phyloP scores from a whole-genome alignment of 1,284 basidiomycete genomes.

The Cutaneotrichosporon cavernicola region DNA sequence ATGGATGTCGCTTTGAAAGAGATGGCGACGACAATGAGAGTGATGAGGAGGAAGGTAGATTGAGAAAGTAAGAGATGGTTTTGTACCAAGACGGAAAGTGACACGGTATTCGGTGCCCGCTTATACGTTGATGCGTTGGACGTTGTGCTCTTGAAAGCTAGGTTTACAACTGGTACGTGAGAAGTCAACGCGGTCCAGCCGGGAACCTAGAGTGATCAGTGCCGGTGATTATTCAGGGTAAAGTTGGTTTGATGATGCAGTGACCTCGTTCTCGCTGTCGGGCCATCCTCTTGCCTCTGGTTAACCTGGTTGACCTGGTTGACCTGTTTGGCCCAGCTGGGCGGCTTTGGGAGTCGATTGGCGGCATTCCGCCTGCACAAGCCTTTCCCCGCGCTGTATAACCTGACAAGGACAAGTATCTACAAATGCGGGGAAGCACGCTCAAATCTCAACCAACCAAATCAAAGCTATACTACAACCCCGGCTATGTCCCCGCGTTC shows the following conservation, averaged over 20 bases:
- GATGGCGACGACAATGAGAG: constrained; percentile 1
- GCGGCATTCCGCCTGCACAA: not conserved
- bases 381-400: not conserved
- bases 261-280: not conserved
- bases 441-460: not conserved
- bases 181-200: constrained; percentile 5
- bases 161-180: not conserved
- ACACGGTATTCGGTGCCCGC: constrained; percentile 9
- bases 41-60: not conserved
- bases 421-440: not conserved
- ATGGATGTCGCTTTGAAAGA: not conserved
- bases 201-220: constrained; percentile 1
- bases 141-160: too few species aligned
- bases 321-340: too few species aligned
- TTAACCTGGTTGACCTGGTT: too few species aligned
- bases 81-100: not conserved
- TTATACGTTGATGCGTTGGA: not conserved
- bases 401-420: not conserved
- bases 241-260: not conserved
- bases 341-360: too few species aligned
- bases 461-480: not conserved
- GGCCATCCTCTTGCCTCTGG: too few species aligned
- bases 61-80: not conserved
- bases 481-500: not conserved
- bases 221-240: not conserved